These are phyloP conservation scores for Salix brachista DNA, from an alignment of 345 rosid genomes.

Conservation along the genomic window DNA sequence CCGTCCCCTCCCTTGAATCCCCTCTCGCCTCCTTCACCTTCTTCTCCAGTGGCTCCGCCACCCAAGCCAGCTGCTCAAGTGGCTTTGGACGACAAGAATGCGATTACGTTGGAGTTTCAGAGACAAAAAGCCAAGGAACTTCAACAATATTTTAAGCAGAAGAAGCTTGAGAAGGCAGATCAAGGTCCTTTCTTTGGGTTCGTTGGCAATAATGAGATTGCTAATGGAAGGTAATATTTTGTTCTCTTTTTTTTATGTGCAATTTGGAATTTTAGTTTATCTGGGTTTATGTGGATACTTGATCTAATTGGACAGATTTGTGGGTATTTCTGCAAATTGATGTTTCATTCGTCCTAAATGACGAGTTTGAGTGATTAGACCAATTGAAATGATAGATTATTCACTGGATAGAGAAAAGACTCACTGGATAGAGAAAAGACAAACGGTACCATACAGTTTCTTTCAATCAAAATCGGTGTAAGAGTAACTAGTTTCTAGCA, in stretches of 20 bases:
- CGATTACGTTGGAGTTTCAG: constrained; percentile 74
- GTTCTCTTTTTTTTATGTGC: background rate
- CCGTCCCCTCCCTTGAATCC: constrained; percentile 36
- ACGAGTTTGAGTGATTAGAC: background rate
- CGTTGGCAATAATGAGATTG: constrained; percentile 76
- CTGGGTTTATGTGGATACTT: background rate
- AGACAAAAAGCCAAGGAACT: constrained; percentile 87
- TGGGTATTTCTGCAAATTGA: background rate
- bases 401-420: background rate
- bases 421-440: background rate
- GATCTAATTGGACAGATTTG: background rate
- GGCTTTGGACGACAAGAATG: constrained; percentile 34
- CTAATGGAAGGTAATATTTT: constrained; percentile 75
- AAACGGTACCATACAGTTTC: background rate
- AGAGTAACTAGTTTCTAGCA: background rate
- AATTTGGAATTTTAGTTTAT: background rate
- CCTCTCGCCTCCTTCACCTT: constrained; percentile 33
- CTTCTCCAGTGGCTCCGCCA: constrained; percentile 22
- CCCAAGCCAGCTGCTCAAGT: constrained; percentile 27
- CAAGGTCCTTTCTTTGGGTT: constrained; percentile 92
- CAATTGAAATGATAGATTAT: background rate
- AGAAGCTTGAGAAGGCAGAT: constrained; percentile 80
- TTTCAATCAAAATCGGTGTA: background rate
- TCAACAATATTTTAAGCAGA: constrained; percentile 78
- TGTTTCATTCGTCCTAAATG: background rate